Evolutionary conservation across 2,329 filamentous ascomycete genomes (phyloP), one percentile per base, ranked within the genome.

Genomic region (Cadophora malorum): DNA sequence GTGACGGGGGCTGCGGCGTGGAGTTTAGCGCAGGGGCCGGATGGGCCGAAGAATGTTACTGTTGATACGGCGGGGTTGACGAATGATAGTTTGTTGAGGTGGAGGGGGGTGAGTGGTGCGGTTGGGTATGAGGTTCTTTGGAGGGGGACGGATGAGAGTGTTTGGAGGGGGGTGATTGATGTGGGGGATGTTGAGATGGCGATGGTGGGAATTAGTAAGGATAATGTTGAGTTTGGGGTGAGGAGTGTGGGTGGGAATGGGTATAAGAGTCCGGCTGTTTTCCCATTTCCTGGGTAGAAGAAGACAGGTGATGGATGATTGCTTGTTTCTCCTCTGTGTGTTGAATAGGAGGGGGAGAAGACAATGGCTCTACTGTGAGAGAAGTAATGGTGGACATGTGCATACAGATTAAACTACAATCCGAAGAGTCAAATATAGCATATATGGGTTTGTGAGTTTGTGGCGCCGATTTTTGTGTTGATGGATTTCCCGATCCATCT

Each of bases 141-240:
- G 84, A 78, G 86, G 65, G 74, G 83, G 1, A 85, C 82, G 5
- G 81, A 80, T 16, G 81, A 83, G 45, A 81, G 83, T 58, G 79
- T 84, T 61, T 86, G 84, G 84, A 83, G 83, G 52, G 79, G 83
- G 67, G 76, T 79, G 28, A 67, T 84, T 1, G 79, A 82, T 72
- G 84, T 88, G 3, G 85, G 85, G 0, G 78, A 81, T 28, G 81
- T 82, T 3, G 78, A 79, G 0, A 79, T 74, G 50, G 82, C 80
- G 4, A 84, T 80, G 5, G 76, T 88, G 19, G 75, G 80, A 1
- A 73, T 88, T 70, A 84, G 82, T 65, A 87, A 87, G 77, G 86
- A 89, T 69, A 86, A 87, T 76, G 83, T 85, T 14, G 81, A 86
- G 28, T 87, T 88, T 77, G 86, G 86, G 0, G 79, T 88, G 0